phyloP scores from a whole-genome alignment of 73 alveolate genomes.

The Stentor roeselii region DNA sequence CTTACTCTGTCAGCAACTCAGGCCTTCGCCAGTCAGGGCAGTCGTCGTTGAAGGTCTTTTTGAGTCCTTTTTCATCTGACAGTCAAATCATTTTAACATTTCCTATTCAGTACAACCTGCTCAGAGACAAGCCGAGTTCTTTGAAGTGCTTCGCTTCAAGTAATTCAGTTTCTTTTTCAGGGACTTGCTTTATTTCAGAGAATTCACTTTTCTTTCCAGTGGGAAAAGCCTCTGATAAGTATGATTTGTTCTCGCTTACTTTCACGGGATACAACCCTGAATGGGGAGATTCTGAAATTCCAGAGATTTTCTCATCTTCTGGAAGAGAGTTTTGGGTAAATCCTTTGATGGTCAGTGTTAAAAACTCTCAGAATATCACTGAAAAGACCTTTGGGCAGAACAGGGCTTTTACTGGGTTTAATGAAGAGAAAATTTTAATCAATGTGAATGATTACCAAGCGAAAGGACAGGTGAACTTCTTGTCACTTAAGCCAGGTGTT shows the following conservation, averaged over 20 bases:
- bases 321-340: background rate
- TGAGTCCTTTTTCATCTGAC: background rate
- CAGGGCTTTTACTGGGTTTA: background rate
- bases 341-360: background rate
- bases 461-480: background rate
- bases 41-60: background rate
- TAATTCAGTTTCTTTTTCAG: background rate
- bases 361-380: too few species aligned
- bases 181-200: background rate
- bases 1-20: background rate
- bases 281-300: background rate
- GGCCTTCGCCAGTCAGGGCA: background rate
- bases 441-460: background rate
- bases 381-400: background rate
- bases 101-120: background rate
- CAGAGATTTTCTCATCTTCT: background rate
- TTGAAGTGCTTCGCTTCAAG: background rate
- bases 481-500: background rate
- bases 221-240: background rate
- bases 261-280: background rate
- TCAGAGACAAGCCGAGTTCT: background rate
- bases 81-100: too few species aligned
- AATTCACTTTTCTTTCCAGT: background rate
- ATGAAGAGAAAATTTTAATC: background rate
- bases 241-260: background rate